Percentiles rank a stretch among this genome's conserved stretches.
Evolutionary conservation across 306 rosid genomes (phyloP).

Genomic region (Cucurbita moschata): DNA sequence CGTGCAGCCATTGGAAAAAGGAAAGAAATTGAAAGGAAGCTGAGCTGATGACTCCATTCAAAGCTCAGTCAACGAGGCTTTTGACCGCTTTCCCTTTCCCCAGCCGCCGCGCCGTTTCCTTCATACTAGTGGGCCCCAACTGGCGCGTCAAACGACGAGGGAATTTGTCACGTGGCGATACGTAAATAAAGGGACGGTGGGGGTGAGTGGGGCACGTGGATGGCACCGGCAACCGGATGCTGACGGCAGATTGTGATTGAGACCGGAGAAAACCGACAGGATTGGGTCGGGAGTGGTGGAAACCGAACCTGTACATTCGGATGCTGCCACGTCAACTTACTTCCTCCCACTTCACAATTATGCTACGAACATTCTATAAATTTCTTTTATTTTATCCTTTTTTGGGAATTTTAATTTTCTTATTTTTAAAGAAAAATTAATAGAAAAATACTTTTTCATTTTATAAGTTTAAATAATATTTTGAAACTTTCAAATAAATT

Average conservation of each 20-base stretch:
- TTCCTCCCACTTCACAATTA: background rate
- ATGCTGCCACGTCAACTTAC: background rate
- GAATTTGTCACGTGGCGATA: background rate
- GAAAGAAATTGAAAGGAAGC: background rate
- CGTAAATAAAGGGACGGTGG: too few species aligned
- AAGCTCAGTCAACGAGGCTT: background rate
- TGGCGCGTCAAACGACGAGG: background rate
- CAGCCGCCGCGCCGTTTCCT: background rate
- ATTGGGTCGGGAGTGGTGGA: too few species aligned
- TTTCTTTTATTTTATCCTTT: too few species aligned
- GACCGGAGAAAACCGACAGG: background rate
- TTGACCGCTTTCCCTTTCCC: background rate
- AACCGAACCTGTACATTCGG: background rate
- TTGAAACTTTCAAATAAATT: too few species aligned
- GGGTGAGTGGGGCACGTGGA: background rate
- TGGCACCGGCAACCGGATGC: conserved; percentile 1
- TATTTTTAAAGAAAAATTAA: too few species aligned
- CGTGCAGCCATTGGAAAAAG: conserved; percentile 1
- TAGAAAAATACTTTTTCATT: too few species aligned
- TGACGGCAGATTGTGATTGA: background rate
- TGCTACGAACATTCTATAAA: background rate
- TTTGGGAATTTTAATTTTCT: too few species aligned
- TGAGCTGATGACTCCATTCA: background rate
- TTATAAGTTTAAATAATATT: too few species aligned
- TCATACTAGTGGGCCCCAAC: background rate